Evolutionary conservation across 768 basidiomycete genomes (phyloP).

Genomic region (Cyclocybe cylindracea): DNA sequence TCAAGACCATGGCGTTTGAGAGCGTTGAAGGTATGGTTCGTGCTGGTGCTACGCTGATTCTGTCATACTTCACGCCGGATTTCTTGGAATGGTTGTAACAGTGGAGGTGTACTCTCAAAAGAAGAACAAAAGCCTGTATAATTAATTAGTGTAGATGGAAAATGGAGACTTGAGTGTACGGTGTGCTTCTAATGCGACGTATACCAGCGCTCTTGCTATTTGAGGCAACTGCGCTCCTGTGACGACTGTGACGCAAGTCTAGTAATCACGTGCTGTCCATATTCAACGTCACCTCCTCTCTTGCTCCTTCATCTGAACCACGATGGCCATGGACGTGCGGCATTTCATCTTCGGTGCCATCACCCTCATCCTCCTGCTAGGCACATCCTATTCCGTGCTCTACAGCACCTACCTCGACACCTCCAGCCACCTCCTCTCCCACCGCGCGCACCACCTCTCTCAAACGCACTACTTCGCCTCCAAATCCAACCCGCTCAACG

Average conservation of each 20-base stretch:
- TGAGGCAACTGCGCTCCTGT: no score
- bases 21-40: conserved; percentile 88
- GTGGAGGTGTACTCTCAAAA: neutral
- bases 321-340: conserved; percentile 17
- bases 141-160: no score
- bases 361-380: conserved; percentile 50
- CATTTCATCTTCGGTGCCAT: conserved; percentile 23
- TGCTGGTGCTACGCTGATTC: conserved; percentile 90
- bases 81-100: conserved; percentile 82
- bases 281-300: neutral
- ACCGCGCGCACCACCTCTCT: conserved; percentile 69
- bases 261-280: neutral
- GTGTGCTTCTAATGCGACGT: no score
- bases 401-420: conserved; percentile 81
- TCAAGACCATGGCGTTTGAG: conserved; percentile 94
- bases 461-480: conserved; percentile 71
- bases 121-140: neutral
- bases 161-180: no score
- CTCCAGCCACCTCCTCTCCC: conserved; percentile 70
- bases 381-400: conserved; percentile 66
- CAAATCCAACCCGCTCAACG: conserved; percentile 82
- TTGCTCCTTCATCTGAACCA: conserved; percentile 4
- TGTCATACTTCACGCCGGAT: conserved; percentile 96
- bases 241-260: neutral
- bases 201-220: no score